Percentiles rank a stretch among this genome's conserved stretches.
These are phyloP conservation scores for Penicillium glabrum DNA, from an alignment of 2,329 filamentous ascomycete genomes.

Conservation along the genomic window DNA sequence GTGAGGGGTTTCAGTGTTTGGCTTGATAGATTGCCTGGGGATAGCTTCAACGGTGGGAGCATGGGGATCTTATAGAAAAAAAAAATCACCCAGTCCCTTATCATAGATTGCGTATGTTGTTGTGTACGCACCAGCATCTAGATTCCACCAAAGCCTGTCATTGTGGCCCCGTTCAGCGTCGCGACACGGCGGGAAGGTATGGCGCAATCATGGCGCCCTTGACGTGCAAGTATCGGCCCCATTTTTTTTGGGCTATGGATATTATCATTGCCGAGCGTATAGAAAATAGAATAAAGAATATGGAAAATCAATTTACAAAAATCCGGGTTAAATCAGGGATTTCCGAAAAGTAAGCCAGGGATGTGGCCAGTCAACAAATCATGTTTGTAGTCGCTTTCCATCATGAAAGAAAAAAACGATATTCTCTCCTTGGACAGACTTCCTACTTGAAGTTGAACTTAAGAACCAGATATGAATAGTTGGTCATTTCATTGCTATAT, in stretches of 20 bases:
- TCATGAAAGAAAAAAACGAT: too few species aligned
- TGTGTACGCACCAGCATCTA: not conserved
- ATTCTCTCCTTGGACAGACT: too few species aligned
- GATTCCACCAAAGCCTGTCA: not conserved
- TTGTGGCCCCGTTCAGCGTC: slow-evolving; percentile 5
- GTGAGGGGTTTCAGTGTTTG: not conserved
- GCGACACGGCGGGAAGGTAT: slow-evolving; percentile 21
- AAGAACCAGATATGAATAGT: not conserved
- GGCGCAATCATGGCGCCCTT: slow-evolving; percentile 24
- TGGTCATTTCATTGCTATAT: not conserved
- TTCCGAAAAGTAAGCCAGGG: too few species aligned
- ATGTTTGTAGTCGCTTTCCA: not conserved
- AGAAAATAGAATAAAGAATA: too few species aligned
- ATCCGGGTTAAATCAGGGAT: too few species aligned
- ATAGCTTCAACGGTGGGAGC: not conserved
- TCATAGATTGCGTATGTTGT: slow-evolving; percentile 10
- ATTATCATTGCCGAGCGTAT: not conserved
- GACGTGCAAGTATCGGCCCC: slow-evolving; percentile 2
- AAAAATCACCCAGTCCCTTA: not conserved
- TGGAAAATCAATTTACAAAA: too few species aligned
- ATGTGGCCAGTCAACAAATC: too few species aligned
- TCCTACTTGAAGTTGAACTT: too few species aligned
- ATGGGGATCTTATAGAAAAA: not conserved
- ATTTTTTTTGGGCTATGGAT: not conserved
- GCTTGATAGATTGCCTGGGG: not conserved